Percentiles rank a stretch among this genome's conserved stretches.
Evolutionary conservation across 2,329 filamentous ascomycete species (phyloP).

Genomic region (Alternaria hordeiaustralica): DNA sequence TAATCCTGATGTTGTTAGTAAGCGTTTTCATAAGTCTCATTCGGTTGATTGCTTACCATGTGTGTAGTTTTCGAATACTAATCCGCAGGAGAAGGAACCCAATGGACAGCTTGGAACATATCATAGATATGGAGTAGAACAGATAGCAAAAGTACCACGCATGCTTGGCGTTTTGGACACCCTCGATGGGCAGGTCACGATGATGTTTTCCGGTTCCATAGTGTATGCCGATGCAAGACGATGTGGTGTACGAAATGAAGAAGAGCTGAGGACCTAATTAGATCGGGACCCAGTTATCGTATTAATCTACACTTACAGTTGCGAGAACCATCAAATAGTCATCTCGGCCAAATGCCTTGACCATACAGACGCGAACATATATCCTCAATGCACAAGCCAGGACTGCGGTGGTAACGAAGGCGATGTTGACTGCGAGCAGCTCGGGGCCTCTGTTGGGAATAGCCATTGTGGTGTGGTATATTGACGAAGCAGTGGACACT

Average conservation of each 20-base stretch:
- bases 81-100: conserved; percentile 43
- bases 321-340: conserved; percentile 46
- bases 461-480: conserved; percentile 26
- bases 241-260: conserved; percentile 32
- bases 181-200: conserved; percentile 24
- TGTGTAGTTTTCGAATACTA: conserved; percentile 36
- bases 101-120: conserved; percentile 44
- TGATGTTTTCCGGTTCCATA: conserved; percentile 43
- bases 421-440: conserved; percentile 39
- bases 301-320: conserved; percentile 26
- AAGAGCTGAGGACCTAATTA: conserved; percentile 24
- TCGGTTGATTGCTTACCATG: conserved; percentile 13
- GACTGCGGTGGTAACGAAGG: conserved; percentile 33
- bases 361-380: conserved; percentile 41
- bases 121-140: conserved; percentile 42
- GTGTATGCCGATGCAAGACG: conserved; percentile 36
- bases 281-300: background rate
- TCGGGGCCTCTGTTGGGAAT: conserved; percentile 43
- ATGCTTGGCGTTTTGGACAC: conserved; percentile 32
- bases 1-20: conserved; percentile 28
- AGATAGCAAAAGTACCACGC: conserved; percentile 46
- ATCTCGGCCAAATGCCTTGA: conserved; percentile 45
- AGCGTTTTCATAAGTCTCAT: too few relatives aligned
- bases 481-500: conserved; percentile 5
- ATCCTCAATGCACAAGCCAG: conserved; percentile 37